Base-by-base conservation (phyloP, 2,329 filamentous ascomycete genomes). In the Coccinonectria pachysandricola region DNA sequence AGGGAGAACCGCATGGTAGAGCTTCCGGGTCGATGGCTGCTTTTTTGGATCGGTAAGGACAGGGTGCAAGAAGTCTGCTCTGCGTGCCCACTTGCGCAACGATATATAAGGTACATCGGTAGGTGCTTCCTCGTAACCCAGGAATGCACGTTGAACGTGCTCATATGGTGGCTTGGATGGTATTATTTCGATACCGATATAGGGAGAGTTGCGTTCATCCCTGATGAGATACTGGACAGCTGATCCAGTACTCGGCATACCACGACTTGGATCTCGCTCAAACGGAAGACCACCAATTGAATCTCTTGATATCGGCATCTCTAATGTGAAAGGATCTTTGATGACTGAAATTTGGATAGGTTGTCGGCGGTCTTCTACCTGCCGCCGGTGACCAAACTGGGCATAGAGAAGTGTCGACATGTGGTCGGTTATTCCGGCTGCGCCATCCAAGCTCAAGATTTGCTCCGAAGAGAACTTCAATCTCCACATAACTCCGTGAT, bases 61-160 rank as follows among this genome's bases (percentile, higher is more conserved):
- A 2, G 27, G 49, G 34, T 76, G 71, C 5, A 82, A 58, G 24
- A 77, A 74, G 40, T 81, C 75, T 3, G 59, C 56, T 21, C 72
- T 62, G 29, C 62, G 67, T 0, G 72, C 65, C 48, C 71, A 71
- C 21, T 49, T 60, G 11, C 40, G 50, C 0, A 75, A 42, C 3
- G 53, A 52, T 2, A 77, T 33, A 40, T 75, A 72, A 0, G 65
- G 56, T 1, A 48, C 50, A n/a, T 71, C 52, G 3, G 48, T 43
- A 0, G 63, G 60, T 0, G 56, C 53, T 0, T 59, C 39, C 0
- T 56, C 51, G 21, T 59, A 63, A 1, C 48, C 47, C 1, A 36
- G 32, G 22, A 58, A 56, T 1, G 47, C 41, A 15, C 50, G 40
- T 13, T 59, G 54, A 0, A 73, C 54, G 6, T 54, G 36, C 2